Evolutionary conservation across 129 eudicot genomes (phyloP).

Genomic region (Glebionis coronaria): DNA sequence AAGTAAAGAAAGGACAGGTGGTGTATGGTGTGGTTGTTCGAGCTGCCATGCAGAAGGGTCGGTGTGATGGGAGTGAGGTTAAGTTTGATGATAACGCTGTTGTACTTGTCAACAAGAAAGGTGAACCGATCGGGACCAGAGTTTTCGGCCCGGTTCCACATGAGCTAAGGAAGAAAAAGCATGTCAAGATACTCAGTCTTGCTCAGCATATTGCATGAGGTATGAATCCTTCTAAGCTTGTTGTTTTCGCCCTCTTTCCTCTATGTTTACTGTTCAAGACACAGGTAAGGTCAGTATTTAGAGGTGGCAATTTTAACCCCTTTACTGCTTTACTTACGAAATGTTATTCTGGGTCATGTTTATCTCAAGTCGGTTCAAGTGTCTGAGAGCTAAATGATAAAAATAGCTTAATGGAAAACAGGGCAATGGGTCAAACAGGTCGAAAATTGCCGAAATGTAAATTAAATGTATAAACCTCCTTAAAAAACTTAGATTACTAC

Average conservation of each 20-base stretch:
- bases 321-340: too few species aligned
- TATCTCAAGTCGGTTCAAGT: too few species aligned
- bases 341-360: too few species aligned
- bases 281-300: too few species aligned
- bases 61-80: slow-evolving; percentile 86
- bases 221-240: background rate
- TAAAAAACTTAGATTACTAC: too few species aligned
- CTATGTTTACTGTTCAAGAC: too few species aligned
- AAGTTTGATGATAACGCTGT: slow-evolving; percentile 88
- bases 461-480: too few species aligned
- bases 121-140: slow-evolving; percentile 81
- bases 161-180: slow-evolving; percentile 79
- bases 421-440: too few species aligned
- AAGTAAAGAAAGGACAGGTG: slow-evolving; percentile 88
- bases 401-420: too few species aligned
- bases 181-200: slow-evolving; percentile 84
- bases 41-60: slow-evolving; percentile 78
- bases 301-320: too few species aligned
- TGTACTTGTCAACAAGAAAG: slow-evolving; percentile 81
- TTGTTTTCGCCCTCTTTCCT: background rate
- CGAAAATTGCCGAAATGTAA: too few species aligned
- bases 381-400: too few species aligned
- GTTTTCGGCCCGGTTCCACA: slow-evolving; percentile 95
- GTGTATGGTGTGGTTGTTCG: slow-evolving; percentile 75
- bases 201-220: slow-evolving; percentile 71